Evolutionary conservation across 1,139 yeast species (phyloP), one percentile per base, ranked within the genome.

Genomic region (Protomyces arabidopsidicola): DNA sequence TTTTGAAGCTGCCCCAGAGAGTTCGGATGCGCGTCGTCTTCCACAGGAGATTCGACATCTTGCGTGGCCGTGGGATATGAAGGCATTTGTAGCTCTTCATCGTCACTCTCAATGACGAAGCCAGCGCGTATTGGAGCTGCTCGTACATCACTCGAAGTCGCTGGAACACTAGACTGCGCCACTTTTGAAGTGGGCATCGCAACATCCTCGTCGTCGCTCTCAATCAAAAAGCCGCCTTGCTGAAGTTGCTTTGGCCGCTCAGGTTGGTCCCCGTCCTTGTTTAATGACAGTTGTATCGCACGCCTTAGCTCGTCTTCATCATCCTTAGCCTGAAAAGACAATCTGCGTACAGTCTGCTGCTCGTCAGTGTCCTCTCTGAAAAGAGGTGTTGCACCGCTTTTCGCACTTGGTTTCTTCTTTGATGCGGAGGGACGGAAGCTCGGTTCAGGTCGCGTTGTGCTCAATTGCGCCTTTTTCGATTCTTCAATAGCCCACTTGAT

Each of bases 401-500:
- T 36, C 12, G n/a, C 16, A 10, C 22, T 12, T 42, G 22, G 3
- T 12, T 14, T 18, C 24, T 20, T 55, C 34, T 51, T 48, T 10
- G 55, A 34, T 22, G 52, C 45, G 9, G 62, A 39, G 18, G 62
- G 62, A 1, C 62, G 20, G 9, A 58, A 58, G 24, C 45, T 50
- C 27, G 56, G 36, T 3, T 51, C 62, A 12, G 62, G 62, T 20
- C 45, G 53, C 16, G 55, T 58, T 3, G 54, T 53, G 34, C 62
- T 58, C 53, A 52, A 6, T 22, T 58, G 62, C 31, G 62, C 62
- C 34, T 45, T 38, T 16, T 52, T 54, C 16, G 62, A 58, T 38
- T 58, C 62, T 52, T 58, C 62, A 2, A 58, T 45, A 18, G 62
- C 62, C 34, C 53, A 58, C 34, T 39, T 51, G 56, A 58, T 58